Evolutionary conservation across 441 rosid genomes (phyloP).

Genomic region (Erodium moschatum): DNA sequence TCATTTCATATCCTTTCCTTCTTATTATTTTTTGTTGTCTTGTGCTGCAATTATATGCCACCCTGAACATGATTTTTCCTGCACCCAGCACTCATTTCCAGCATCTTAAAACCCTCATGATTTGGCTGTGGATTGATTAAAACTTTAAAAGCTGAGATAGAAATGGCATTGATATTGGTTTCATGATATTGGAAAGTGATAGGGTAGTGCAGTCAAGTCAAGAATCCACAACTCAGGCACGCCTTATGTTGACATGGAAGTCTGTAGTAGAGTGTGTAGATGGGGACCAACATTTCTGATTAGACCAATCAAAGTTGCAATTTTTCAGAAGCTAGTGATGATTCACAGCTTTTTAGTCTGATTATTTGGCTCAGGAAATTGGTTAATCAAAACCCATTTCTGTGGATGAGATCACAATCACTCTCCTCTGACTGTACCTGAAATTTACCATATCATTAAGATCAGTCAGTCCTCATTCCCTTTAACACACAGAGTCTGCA

Average conservation of each 20-base stretch:
- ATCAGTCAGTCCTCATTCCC: constrained; percentile 10
- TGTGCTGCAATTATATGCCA: background rate
- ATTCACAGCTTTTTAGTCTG: background rate
- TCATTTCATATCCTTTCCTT: background rate
- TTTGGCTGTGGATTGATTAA: background rate
- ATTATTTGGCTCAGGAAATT: background rate
- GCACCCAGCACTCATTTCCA: background rate
- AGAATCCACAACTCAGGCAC: constrained; percentile 8
- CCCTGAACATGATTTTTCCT: background rate
- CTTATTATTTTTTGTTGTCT: background rate
- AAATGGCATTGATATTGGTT: background rate
- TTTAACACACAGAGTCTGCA: background rate
- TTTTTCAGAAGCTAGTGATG: background rate
- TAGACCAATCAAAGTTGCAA: background rate
- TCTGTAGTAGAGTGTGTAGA: constrained; percentile 1
- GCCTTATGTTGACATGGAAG: constrained; percentile 6
- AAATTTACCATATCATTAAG: constrained; percentile 1
- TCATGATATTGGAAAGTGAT: background rate
- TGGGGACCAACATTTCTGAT: constrained; percentile 2
- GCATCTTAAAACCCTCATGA: background rate
- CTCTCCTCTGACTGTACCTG: background rate
- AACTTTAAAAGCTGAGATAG: too few relatives aligned
- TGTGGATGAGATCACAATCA: constrained; percentile 5
- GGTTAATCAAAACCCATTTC: background rate
- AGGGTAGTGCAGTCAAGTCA: constrained; percentile 9